A percentile compares a stretch with the other conserved stretches of the same genome.
phyloP scores from a whole-genome alignment of 352 stramenopile species.

The Phytophthora constricta region DNA sequence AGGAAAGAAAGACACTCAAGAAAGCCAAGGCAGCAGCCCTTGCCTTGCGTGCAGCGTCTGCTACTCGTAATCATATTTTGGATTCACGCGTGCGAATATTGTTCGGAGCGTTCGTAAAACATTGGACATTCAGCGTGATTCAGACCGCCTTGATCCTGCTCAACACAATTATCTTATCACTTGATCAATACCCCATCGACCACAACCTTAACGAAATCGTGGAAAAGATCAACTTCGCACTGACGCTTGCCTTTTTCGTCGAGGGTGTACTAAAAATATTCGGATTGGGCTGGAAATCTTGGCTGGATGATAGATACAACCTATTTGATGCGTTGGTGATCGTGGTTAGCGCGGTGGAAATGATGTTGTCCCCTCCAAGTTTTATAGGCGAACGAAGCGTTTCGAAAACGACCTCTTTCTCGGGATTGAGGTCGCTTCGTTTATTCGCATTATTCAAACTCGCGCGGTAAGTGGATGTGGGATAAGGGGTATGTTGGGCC shows the following conservation, averaged over 20 bases:
- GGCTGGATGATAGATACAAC: constrained; percentile 75
- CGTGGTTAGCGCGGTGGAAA: constrained; percentile 45
- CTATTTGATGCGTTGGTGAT: constrained; percentile 80
- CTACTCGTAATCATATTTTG: constrained; percentile 1
- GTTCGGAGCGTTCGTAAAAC: constrained; percentile 40
- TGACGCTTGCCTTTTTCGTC: constrained; percentile 58
- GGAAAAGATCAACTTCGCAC: constrained; percentile 69
- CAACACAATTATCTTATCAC: constrained; percentile 86
- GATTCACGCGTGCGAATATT: constrained; percentile 24
- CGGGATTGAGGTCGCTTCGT: constrained; percentile 85
- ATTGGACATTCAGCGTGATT: constrained; percentile 64
- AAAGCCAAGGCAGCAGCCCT: constrained; percentile 31
- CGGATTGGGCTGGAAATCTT: constrained; percentile 62
- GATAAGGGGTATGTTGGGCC: too few species aligned
- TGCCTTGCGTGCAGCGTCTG: constrained; percentile 8
- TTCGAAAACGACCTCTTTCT: constrained; percentile 54
- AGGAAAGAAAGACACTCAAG: constrained; percentile 51
- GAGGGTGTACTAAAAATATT: constrained; percentile 79
- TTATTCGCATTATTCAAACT: constrained; percentile 93
- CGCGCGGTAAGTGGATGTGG: constrained; percentile 61
- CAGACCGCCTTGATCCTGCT: constrained; percentile 74
- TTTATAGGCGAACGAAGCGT: constrained; percentile 33
- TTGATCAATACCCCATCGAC: constrained; percentile 80
- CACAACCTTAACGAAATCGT: constrained; percentile 42
- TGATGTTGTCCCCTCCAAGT: constrained; percentile 47